Base-by-base conservation (phyloP, 2,329 filamentous ascomycete species). In the Aureobasidium leucospermi region DNA sequence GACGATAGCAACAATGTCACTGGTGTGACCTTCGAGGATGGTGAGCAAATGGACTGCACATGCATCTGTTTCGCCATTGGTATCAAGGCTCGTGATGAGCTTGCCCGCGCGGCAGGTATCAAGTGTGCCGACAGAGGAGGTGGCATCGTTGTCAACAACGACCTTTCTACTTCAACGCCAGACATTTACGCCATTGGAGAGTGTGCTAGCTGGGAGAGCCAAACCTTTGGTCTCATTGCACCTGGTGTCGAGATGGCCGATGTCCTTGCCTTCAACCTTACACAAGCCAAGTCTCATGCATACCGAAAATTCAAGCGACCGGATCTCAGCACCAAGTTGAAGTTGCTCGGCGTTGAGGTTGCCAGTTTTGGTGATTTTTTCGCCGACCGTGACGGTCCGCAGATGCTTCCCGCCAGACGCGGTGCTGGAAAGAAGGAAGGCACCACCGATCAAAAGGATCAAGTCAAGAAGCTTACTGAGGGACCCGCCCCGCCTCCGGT, bases 341-440 rank as follows among this genome's bases (percentile, higher is more conserved):
- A 96, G 77, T 78, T 96, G 0, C 79, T 96, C 0, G 91, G 91
- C 0, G 90, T 96, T 8, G 89, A 96, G 65, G 92, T 96, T 4
- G 92, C 92, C 16, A 94, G 89, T 68, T 96, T 96, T 69, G 91
- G 92, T 0, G 92, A 96, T 70, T 96, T 92, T 77, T 96, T 96
- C 65, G 91, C 91, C 0, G 91, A 96, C 67, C 79, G 88, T 32
- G 89, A 96, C 68, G 90, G 90, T 0, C 89, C 90, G 0, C 87
- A 86, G 63, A 80, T 85, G 48, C 76, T 93, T n/a, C 90, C 89
- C 0, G 79, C 80, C 3, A 81, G 80, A 62, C 74, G 75, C 46
- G 69, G 73, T 55, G 79, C 75, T 10, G 74, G 71, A 3, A 79
- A 74, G 64, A 79, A 77, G 65, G 75, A 77, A 55, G 73, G 69